These are phyloP conservation scores for Lodderomyces oxycetoniae DNA, from an alignment of 1,139 yeast genomes.

Conservation along the genomic window DNA sequence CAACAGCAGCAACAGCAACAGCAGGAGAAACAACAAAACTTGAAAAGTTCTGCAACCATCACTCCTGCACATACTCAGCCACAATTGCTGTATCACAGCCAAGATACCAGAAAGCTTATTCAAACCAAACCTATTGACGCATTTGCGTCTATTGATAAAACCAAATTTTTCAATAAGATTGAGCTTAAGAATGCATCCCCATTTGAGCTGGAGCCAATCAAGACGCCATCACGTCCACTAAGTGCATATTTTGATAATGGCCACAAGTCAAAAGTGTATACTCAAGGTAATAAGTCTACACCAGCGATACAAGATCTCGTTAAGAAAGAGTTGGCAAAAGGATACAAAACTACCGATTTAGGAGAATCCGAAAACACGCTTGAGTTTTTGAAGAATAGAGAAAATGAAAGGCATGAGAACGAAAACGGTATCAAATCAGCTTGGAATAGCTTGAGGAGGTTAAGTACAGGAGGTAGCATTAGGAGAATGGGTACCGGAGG, in stretches of 20 bases:
- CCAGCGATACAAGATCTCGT: conserved; percentile 33
- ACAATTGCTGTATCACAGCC: not conserved
- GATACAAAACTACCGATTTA: conserved; percentile 16
- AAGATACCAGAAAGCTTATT: not conserved
- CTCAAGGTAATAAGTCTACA: conserved; percentile 20
- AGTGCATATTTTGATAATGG: conserved; percentile 13
- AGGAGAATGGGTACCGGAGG: conserved; percentile 42
- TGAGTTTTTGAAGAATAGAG: conserved; percentile 57
- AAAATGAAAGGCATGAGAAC: conserved; percentile 19
- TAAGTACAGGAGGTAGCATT: conserved; percentile 42
- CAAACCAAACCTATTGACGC: conserved; percentile 23
- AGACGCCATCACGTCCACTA: conserved; percentile 12
- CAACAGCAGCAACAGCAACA: not conserved
- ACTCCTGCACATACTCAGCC: too few relatives aligned
- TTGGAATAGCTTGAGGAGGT: conserved; percentile 5
- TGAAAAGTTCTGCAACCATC: not conserved
- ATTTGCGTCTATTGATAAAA: conserved; percentile 36
- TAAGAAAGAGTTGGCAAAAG: conserved; percentile 29
- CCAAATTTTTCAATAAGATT: conserved; percentile 16
- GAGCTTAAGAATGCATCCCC: conserved; percentile 6
- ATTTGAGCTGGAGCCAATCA: conserved; percentile 9
- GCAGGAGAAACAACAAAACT: not conserved
- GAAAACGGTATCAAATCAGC: conserved; percentile 5
- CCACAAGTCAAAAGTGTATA: conserved; percentile 8
- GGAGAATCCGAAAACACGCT: conserved; percentile 23